Conservation (phyloP, 2,329 filamentous ascomycete genomes). For the Fusarium virguliforme region DNA sequence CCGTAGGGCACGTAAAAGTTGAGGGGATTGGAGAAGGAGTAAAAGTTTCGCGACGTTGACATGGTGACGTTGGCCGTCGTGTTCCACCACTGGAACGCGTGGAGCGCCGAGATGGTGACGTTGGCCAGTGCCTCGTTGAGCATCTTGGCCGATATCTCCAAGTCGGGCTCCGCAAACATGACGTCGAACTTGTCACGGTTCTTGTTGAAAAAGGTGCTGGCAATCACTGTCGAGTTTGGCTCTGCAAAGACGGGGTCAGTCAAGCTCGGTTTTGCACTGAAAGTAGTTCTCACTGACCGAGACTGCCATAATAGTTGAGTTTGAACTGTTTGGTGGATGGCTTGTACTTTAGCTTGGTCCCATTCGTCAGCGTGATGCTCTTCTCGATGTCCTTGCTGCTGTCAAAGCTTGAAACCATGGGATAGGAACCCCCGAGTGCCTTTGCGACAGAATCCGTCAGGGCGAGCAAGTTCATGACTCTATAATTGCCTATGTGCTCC, state of each 20-base stretch:
- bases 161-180: background rate
- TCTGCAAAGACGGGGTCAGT: background rate
- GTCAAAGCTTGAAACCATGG: slow-evolving; percentile 2
- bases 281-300: background rate
- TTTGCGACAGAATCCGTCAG: background rate
- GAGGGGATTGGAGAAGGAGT: slow-evolving; percentile 4
- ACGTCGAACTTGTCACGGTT: slow-evolving; percentile 1
- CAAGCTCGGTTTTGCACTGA: background rate
- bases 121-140: background rate
- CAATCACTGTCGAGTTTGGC: background rate
- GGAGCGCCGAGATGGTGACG: background rate
- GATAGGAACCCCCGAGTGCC: background rate
- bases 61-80: background rate
- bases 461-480: background rate
- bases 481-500: background rate
- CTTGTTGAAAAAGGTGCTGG: background rate
- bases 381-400: background rate
- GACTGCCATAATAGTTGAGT: background rate
- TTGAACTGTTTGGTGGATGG: background rate
- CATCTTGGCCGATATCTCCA: background rate
- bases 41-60: background rate
- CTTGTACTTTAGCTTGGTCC: background rate
- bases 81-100: slow-evolving; percentile 2
- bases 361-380: slow-evolving; percentile 1
- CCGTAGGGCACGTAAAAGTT: slow-evolving; percentile 1